Base-by-base conservation (phyloP, 177 flowering plant species). In the Vitis hybrid region DNA sequence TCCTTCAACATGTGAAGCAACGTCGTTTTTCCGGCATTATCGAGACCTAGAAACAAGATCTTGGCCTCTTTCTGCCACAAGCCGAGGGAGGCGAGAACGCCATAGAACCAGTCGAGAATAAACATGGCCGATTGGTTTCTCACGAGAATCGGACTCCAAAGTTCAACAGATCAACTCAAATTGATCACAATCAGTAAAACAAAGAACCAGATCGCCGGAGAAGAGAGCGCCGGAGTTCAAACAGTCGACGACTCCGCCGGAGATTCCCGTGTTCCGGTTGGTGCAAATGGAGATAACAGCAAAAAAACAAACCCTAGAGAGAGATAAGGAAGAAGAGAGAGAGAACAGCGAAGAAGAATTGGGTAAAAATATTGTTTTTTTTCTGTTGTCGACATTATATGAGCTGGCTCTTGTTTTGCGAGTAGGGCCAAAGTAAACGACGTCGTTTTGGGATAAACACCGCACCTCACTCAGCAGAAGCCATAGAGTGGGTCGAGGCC, bases 1-100 rank as follows among this genome's bases (percentile, higher is more conserved):
- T 87, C 89, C 66, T 87, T 87, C 70, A 86, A 72, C 89, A 86
- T 84, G 74, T 86, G 87, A 64, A 86, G 89, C 51, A 86, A 70
- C 49, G 89, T 86, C 15, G 89, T 86, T 66, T 86, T 86, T 15
- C 89, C 89, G 52, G 88, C 87, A 76, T 86, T 86, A 75, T 86
- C 89, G 48, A 85, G 84, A 32, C 89, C 89, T 18, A 85, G 66
- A 50, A 85, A 85, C 76, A 85, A 74, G 73, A 86, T 85, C 84
- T 85, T 85, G 17, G 87, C 87, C 73, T 85, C 87, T 51, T 85
- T 85, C 74, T 84, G 89, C 89, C 86, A 84, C 9, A 86, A 73
- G 34, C 89, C 89, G 4, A 86, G 81, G 55, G 88, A 82, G 17
- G 89, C 88, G 26, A 86, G 74, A 51, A 86, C 78, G 23, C 89